phyloP scores from a whole-genome alignment of 345 rosid genomes.

The Arabis hirsuta region DNA sequence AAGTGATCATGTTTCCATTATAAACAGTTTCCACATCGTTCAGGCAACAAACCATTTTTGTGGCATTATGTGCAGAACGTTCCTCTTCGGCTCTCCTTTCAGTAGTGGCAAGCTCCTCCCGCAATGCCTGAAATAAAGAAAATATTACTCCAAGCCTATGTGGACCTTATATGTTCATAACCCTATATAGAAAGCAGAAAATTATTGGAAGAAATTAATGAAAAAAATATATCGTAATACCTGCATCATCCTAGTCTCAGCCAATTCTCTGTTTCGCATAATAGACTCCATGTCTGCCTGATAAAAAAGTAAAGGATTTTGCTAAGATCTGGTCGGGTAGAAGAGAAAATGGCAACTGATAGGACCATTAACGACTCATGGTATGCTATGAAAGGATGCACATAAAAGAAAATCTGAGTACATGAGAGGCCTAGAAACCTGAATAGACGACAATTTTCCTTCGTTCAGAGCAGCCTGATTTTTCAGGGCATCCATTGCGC shows the following conservation, averaged over 20 bases:
- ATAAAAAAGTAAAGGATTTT: slow-evolving; percentile 29
- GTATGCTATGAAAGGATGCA: slow-evolving; percentile 18
- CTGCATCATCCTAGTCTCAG: slow-evolving; percentile 99
- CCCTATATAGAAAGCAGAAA: background rate
- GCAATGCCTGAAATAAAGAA: slow-evolving; percentile 66
- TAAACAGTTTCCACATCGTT: slow-evolving; percentile 13
- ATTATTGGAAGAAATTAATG: slow-evolving; percentile 17
- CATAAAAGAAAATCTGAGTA: slow-evolving; percentile 2
- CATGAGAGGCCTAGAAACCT: slow-evolving; percentile 56
- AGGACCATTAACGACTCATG: background rate
- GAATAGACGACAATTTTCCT: slow-evolving; percentile 89
- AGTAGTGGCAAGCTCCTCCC: slow-evolving; percentile 92
- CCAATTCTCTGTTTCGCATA: slow-evolving; percentile 94
- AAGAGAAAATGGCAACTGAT: slow-evolving; percentile 11
- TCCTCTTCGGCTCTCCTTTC: slow-evolving; percentile 99
- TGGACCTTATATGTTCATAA: slow-evolving; percentile 21
- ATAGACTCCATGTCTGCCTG: slow-evolving; percentile 95
- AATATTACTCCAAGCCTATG: slow-evolving; percentile 26
- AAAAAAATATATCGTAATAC: slow-evolving; percentile 46
- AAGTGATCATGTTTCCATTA: slow-evolving; percentile 3
- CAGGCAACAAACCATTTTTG: slow-evolving; percentile 72
- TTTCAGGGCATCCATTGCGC: slow-evolving; percentile 76
- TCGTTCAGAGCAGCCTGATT: slow-evolving; percentile 82
- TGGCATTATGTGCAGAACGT: slow-evolving; percentile 85
- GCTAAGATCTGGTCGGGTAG: slow-evolving; percentile 9